These are phyloP conservation scores for Cyphellophora europaea DNA, from an alignment of 2,329 filamentous ascomycete species.

Conservation along the genomic window DNA sequence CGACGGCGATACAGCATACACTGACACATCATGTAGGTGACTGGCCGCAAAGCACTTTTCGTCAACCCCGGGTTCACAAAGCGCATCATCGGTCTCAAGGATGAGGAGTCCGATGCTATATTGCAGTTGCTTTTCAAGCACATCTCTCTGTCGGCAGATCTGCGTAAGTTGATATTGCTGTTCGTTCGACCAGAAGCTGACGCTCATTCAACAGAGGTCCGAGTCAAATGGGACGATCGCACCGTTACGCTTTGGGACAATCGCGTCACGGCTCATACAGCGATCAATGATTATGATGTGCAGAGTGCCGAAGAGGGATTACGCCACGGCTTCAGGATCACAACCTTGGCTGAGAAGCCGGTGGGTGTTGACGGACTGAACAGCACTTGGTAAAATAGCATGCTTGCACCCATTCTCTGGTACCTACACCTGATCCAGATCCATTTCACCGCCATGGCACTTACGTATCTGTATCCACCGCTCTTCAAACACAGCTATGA, in stretches of 20 bases:
- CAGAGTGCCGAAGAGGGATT: neutral
- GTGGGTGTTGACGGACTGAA: neutral
- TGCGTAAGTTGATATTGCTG: neutral
- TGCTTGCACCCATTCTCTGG: no score
- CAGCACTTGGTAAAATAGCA: neutral
- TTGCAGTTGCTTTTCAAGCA: constrained; percentile 16
- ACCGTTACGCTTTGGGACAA: constrained; percentile 22
- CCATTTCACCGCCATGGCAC: no score
- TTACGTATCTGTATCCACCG: no score
- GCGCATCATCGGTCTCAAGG: constrained; percentile 15
- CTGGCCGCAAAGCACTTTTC: constrained; percentile 23
- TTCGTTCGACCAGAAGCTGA: neutral
- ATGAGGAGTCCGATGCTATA: constrained; percentile 14
- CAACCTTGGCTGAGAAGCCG: constrained; percentile 60
- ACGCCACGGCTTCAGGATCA: constrained; percentile 61
- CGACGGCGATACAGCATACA: constrained; percentile 21
- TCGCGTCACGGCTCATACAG: constrained; percentile 22
- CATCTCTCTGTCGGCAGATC: constrained; percentile 2
- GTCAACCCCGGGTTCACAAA: constrained; percentile 23
- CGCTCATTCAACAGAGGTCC: constrained; percentile 4
- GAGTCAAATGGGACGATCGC: constrained; percentile 18
- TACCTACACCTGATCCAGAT: no score
- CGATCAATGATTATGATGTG: constrained; percentile 1
- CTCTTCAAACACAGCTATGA: no score
- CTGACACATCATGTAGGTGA: constrained; percentile 11